Percentiles rank a stretch among this genome's conserved stretches.
Conservation (phyloP, 2,329 filamentous ascomycete genomes). For the Penicillium sp. region DNA sequence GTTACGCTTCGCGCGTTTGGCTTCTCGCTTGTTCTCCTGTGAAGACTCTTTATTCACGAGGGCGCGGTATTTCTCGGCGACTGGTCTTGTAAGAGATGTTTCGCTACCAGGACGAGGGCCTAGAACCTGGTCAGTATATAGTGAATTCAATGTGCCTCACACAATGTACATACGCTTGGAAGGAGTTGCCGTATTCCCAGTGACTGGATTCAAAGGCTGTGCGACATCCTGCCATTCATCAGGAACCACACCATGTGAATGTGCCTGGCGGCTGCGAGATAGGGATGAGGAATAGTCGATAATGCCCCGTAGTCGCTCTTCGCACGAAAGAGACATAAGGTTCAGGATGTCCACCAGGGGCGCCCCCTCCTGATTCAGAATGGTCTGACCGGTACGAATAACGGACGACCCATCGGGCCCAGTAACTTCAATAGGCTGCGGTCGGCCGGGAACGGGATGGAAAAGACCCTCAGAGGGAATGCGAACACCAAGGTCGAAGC, state of each 20-base stretch:
- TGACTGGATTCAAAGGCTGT: slow-evolving; percentile 33
- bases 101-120: slow-evolving; percentile 40
- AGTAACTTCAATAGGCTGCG: slow-evolving; percentile 50
- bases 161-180: slow-evolving; percentile 40
- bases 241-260: slow-evolving; percentile 77
- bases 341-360: slow-evolving; percentile 80
- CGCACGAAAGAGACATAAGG: slow-evolving; percentile 77
- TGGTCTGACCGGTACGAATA: slow-evolving; percentile 65
- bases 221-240: slow-evolving; percentile 75
- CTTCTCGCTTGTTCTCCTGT: slow-evolving; percentile 70
- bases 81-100: slow-evolving; percentile 44
- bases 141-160: neutral
- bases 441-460: slow-evolving; percentile 44
- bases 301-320: slow-evolving; percentile 73
- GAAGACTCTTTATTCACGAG: slow-evolving; percentile 67
- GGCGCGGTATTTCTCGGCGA: slow-evolving; percentile 58
- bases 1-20: slow-evolving; percentile 66
- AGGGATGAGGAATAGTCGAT: slow-evolving; percentile 75
- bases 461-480: slow-evolving; percentile 60
- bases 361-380: slow-evolving; percentile 68
- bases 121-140: slow-evolving; percentile 21
- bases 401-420: slow-evolving; percentile 65
- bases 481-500: slow-evolving; percentile 59
- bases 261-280: slow-evolving; percentile 70
- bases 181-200: slow-evolving; percentile 38